Evolutionary conservation across 2,329 filamentous ascomycete genomes (phyloP), one percentile per base, ranked within the genome.

Genomic region (Colletotrichum lupini): DNA sequence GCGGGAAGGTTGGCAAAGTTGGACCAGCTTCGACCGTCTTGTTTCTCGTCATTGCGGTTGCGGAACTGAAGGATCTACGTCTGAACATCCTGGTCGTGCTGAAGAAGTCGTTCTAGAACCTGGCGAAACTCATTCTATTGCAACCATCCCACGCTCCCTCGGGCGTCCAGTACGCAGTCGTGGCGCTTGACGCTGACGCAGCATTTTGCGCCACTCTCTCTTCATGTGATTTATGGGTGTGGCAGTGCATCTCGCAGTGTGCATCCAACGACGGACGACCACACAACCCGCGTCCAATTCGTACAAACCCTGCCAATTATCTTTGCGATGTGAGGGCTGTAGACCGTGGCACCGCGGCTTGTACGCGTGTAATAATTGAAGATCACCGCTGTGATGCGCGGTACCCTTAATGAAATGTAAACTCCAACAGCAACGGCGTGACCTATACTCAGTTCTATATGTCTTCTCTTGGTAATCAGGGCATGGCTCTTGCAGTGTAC

Each of bases 11-110:
- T 35, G 35, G 16, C 35, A 7, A 24, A 19, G 59, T 30, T 42
- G 26, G 9, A 30, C 3, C 26, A 19, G 24, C 24, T n/a, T 28
- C 60, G 16, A 22, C 59, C 22, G 42, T 49, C 42, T 49, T n/a
- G 42, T 22, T 22, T n/a, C 42, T 49, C 42, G 8, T n/a, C 19
- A 49, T 49, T 9, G 42, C 42, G 42, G 42, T 49, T 37, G 58
- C 58, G 30, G 28, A 63, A 63, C 26, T 28, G 42, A 35, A 52
- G n/a, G 26, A n/a, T 28, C 24, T 63, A n/a, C 42, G 60, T 63
- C 42, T 63, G 42, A 32, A 63, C 60, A 22, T 26, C 60, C 16
- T 52, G 42, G 60, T 42, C 60, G 60, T 63, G 60, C 60, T 63
- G n/a, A 30, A 22, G 12, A 4, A 32, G 60, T 30, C 53, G 19